These are phyloP conservation scores for Penicillium concentricum DNA, from an alignment of 2,329 filamentous ascomycete species.

Conservation along the genomic window DNA sequence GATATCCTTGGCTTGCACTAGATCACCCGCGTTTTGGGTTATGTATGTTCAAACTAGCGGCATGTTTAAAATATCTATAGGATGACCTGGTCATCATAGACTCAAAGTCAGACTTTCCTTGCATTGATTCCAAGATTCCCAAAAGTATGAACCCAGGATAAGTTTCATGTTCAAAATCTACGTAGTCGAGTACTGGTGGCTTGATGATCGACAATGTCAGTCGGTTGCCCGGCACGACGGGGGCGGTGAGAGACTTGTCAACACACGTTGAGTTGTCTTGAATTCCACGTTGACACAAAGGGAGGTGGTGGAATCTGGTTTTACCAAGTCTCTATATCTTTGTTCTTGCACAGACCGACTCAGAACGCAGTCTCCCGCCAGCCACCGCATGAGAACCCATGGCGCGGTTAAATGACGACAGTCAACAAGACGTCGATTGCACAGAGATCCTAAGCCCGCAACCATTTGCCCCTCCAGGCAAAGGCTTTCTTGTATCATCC, in stretches of 20 bases:
- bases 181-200: not conserved
- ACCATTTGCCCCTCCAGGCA: conserved; percentile 17
- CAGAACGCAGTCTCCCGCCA: not conserved
- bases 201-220: conserved; percentile 7
- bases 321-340: conserved; percentile 2
- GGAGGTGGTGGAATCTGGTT: not conserved
- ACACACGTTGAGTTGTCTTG: conserved; percentile 7
- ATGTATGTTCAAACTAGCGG: not conserved
- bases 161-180: not conserved
- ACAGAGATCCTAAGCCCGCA: conserved; percentile 25
- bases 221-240: conserved; percentile 19
- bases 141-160: rapidly evolving
- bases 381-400: conserved; percentile 10
- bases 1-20: not conserved
- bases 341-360: not conserved
- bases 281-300: conserved; percentile 4
- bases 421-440: conserved; percentile 5
- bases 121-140: no score
- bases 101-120: not conserved
- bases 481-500: conserved; percentile 19
- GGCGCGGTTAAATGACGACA: conserved; percentile 18
- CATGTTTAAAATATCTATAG: not conserved
- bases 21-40: not conserved
- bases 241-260: conserved; percentile 20
- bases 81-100: not conserved